Evolutionary conservation across 1,284 basidiomycete species (phyloP).

Genomic region (Ceratobasidium theobromae): DNA sequence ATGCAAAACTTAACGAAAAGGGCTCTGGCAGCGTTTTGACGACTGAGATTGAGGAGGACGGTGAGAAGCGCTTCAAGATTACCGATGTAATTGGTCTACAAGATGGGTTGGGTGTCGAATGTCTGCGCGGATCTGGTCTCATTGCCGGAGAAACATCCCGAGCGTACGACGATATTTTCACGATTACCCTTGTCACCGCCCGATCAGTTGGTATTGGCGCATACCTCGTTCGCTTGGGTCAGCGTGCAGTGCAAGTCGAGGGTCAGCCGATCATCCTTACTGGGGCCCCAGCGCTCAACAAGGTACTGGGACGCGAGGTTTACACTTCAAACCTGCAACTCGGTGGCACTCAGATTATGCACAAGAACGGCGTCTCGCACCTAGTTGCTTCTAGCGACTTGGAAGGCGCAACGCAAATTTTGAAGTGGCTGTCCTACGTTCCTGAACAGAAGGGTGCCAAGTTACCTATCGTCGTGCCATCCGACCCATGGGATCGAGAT

Average conservation of each 20-base stretch:
- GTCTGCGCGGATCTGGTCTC: slow-evolving; percentile 91
- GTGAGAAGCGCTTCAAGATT: slow-evolving; percentile 89
- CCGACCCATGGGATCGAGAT: slow-evolving; percentile 89
- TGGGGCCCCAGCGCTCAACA: slow-evolving; percentile 96
- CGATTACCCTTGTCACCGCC: slow-evolving; percentile 97
- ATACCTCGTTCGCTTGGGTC: slow-evolving; percentile 96
- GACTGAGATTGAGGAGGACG: slow-evolving; percentile 80
- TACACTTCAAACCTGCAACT: slow-evolving; percentile 99
- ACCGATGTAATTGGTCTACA: slow-evolving; percentile 96
- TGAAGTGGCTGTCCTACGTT: slow-evolving; percentile 95
- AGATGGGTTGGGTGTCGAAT: slow-evolving; percentile 98
- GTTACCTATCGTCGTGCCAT: slow-evolving; percentile 70
- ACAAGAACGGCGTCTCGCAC: slow-evolving; percentile 99
- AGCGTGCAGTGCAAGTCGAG: slow-evolving; percentile 98
- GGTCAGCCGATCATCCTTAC: slow-evolving; percentile 99
- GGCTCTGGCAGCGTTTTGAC: slow-evolving; percentile 78
- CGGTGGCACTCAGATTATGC: slow-evolving; percentile 99
- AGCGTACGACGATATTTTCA: slow-evolving; percentile 99
- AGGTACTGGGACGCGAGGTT: slow-evolving; percentile 97
- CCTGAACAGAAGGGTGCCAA: slow-evolving; percentile 77
- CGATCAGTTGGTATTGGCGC: slow-evolving; percentile 99
- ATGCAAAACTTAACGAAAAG: slow-evolving; percentile 80
- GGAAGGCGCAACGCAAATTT: slow-evolving; percentile 88
- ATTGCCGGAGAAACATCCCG: slow-evolving; percentile 99
- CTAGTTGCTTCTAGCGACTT: slow-evolving; percentile 92